phyloP scores from a whole-genome alignment of 352 stramenopile genomes.

The Thraustochytrium sp. region DNA sequence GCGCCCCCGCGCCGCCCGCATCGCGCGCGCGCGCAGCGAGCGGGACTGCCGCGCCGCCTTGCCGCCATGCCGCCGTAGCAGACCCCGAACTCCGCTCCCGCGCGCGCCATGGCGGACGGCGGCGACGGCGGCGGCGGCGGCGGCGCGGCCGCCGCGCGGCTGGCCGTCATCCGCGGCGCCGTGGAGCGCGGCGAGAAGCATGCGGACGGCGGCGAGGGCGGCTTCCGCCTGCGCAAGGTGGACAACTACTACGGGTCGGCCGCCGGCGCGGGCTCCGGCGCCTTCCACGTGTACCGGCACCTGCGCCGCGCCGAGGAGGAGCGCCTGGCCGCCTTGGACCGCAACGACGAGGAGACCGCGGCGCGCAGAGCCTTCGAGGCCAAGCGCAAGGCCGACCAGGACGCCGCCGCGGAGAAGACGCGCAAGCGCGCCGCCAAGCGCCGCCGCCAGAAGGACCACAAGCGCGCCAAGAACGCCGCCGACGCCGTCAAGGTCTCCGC shows the following conservation, averaged over 20 bases:
- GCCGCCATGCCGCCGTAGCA: too few relatives aligned
- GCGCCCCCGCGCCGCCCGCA: too few relatives aligned
- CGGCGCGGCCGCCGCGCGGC: too few relatives aligned
- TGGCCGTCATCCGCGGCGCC: background rate
- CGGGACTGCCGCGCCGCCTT: too few relatives aligned
- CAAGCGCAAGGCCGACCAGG: slow-evolving; percentile 60
- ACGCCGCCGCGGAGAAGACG: slow-evolving; percentile 63
- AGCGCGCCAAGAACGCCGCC: background rate
- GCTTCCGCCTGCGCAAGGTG: slow-evolving; percentile 66
- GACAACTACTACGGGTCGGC: slow-evolving; percentile 90
- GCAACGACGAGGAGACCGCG: slow-evolving; percentile 63
- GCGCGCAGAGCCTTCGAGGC: slow-evolving; percentile 63
- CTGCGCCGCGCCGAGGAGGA: slow-evolving; percentile 80
- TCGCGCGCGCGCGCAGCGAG: too few relatives aligned
- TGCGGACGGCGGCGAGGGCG: background rate
- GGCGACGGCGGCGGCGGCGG: too few relatives aligned
- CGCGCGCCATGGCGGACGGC: too few relatives aligned
- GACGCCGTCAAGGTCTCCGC: background rate
- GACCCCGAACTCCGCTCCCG: too few relatives aligned
- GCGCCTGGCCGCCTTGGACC: slow-evolving; percentile 79
- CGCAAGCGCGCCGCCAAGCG: background rate
- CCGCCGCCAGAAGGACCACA: background rate
- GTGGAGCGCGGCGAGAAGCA: background rate
- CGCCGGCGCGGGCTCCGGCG: slow-evolving; percentile 82
- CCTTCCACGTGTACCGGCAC: slow-evolving; percentile 95